These are phyloP conservation scores for Lipomyces yamadae DNA, from an alignment of 805 yeast genomes.

Conservation along the genomic window DNA sequence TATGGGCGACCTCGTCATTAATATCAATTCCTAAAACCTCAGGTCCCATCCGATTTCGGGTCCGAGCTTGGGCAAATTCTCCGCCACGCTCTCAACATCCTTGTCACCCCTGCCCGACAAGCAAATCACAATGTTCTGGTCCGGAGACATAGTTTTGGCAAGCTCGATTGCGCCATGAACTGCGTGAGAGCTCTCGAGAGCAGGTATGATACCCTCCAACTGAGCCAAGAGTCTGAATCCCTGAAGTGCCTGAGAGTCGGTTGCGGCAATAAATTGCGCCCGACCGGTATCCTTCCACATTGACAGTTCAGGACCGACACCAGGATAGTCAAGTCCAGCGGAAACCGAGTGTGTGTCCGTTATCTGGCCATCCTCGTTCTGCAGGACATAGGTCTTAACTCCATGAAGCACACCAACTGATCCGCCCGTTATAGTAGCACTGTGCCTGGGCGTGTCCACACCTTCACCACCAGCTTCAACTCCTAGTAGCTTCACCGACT, in stretches of 20 bases:
- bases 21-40: constrained; percentile 64
- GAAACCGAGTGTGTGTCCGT: constrained; percentile 97
- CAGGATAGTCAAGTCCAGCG: constrained; percentile 98
- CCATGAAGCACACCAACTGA: constrained; percentile 98
- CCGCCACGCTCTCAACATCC: constrained; percentile 97
- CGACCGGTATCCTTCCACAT: constrained; percentile 94
- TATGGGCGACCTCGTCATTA: neutral
- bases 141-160: constrained; percentile 81
- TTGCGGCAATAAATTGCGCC: constrained; percentile 87
- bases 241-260: constrained; percentile 90
- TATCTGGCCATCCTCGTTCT: constrained; percentile 91
- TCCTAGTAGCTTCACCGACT: constrained; percentile 79
- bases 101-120: constrained; percentile 99
- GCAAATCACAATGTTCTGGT: constrained; percentile 81
- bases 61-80: constrained; percentile 85
- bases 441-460: constrained; percentile 81
- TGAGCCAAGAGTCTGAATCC: constrained; percentile 90
- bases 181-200: constrained; percentile 97
- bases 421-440: constrained; percentile 96
- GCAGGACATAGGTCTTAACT: constrained; percentile 90
- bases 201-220: constrained; percentile 98
- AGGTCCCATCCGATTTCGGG: constrained; percentile 95
- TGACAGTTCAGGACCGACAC: constrained; percentile 98
- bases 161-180: constrained; percentile 86
- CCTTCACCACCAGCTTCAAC: constrained; percentile 99